A percentile compares a stretch with the other conserved stretches of the same genome.
These are phyloP conservation scores for Viridothelium virens DNA, from an alignment of 495 filamentous ascomycete species.

Conservation along the genomic window DNA sequence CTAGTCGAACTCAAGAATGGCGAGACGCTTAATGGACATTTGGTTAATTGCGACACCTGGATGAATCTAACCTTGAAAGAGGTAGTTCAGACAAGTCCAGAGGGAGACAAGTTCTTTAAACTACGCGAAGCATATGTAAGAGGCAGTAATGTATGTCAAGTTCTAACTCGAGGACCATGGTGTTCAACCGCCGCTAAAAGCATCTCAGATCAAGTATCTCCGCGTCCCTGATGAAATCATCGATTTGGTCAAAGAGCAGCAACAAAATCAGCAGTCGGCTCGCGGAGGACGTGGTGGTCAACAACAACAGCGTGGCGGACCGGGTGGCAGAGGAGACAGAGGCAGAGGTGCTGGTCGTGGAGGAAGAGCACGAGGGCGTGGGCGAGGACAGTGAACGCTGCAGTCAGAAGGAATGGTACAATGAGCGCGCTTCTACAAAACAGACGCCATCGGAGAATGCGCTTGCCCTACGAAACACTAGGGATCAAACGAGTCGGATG, in stretches of 20 bases:
- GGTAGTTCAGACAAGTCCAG: constrained; percentile 93
- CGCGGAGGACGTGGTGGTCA: constrained; percentile 63
- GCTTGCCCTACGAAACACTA: no score
- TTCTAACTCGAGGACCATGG: not conserved
- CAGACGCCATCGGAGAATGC: no score
- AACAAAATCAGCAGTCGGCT: constrained; percentile 51
- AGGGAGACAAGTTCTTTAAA: constrained; percentile 86
- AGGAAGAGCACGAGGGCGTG: constrained; percentile 42
- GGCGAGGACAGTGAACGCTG: constrained; percentile 34
- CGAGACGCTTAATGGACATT: constrained; percentile 91
- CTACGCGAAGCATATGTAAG: constrained; percentile 91
- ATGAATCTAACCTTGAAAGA: constrained; percentile 98
- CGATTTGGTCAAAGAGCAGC: constrained; percentile 85
- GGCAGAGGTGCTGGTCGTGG: constrained; percentile 50
- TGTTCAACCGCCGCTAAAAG: constrained; percentile 6
- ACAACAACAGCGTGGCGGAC: constrained; percentile 54
- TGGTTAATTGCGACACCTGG: constrained; percentile 96
- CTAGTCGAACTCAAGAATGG: constrained; percentile 98
- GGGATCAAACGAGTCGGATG: no score
- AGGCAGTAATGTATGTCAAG: constrained; percentile 72
- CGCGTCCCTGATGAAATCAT: constrained; percentile 93
- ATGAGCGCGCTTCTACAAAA: no score
- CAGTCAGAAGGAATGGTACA: not conserved
- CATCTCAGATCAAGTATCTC: constrained; percentile 87
- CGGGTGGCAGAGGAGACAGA: constrained; percentile 47